phyloP scores from a whole-genome alignment of 106 monocot species.

The Dioscorea dumetorum region DNA sequence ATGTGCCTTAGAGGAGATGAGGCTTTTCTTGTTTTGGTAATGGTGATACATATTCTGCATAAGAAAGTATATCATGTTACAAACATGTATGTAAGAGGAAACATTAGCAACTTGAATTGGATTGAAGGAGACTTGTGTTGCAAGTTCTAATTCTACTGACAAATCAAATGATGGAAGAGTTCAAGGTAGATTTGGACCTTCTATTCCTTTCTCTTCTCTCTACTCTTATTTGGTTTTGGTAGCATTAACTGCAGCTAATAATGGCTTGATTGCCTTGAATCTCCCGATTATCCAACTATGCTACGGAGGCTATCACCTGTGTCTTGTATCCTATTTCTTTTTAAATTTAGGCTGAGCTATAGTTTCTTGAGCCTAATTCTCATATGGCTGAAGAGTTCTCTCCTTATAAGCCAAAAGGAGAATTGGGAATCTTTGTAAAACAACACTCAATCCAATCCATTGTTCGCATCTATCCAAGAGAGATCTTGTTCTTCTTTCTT shows the following conservation, averaged over 20 bases:
- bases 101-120: background rate
- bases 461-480: constrained; percentile 16
- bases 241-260: constrained; percentile 1
- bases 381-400: background rate
- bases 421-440: constrained; percentile 23
- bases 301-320: background rate
- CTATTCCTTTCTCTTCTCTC: constrained; percentile 4
- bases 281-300: background rate
- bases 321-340: background rate
- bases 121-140: background rate
- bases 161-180: background rate
- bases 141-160: background rate
- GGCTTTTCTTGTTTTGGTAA: constrained; percentile 23
- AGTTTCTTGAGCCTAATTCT: constrained; percentile 4
- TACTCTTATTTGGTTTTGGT: background rate
- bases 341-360: background rate
- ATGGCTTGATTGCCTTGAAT: background rate
- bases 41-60: constrained; percentile 48
- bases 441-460: constrained; percentile 6
- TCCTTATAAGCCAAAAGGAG: constrained; percentile 20
- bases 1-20: constrained; percentile 39
- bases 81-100: background rate
- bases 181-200: background rate
- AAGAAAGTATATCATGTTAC: too few relatives aligned
- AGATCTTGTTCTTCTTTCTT: constrained; percentile 33